Evolutionary conservation across 805 yeast species (phyloP).

Genomic region (Scheffersomyces coipomensis): DNA sequence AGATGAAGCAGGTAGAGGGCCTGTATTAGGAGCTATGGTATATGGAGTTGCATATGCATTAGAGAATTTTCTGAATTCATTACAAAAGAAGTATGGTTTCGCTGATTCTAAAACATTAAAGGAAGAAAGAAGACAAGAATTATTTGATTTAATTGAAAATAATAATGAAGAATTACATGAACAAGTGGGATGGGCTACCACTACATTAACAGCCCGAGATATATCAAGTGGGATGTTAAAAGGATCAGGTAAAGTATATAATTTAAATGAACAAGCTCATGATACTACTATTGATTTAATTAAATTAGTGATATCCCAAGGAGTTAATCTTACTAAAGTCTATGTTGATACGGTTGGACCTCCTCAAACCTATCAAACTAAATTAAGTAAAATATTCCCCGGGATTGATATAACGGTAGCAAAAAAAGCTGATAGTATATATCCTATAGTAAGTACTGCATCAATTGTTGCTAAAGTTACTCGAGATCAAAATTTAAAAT

Average conservation of each 20-base stretch:
- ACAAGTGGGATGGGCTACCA: constrained; percentile 85
- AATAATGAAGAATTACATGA: constrained; percentile 40
- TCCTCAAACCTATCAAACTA: constrained; percentile 77
- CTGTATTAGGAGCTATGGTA: constrained; percentile 97
- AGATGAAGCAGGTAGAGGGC: constrained; percentile 99
- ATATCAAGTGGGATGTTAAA: constrained; percentile 85
- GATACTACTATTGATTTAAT: constrained; percentile 86
- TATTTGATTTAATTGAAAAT: constrained; percentile 60
- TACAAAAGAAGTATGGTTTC: constrained; percentile 65
- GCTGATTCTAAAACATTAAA: constrained; percentile 91
- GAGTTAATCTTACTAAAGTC: constrained; percentile 66
- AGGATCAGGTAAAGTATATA: constrained; percentile 50
- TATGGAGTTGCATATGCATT: constrained; percentile 84
- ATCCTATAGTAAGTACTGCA: constrained; percentile 91
- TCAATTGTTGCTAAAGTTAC: constrained; percentile 96
- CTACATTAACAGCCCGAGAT: constrained; percentile 82
- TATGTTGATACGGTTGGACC: constrained; percentile 98
- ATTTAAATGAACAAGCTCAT: constrained; percentile 94
- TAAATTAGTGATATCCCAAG: constrained; percentile 56
- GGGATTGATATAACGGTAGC: constrained; percentile 72
- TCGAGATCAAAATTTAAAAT: constrained; percentile 63
- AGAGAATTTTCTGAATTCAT: constrained; percentile 45
- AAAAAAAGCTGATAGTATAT: constrained; percentile 92
- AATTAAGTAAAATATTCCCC: constrained; percentile 71
- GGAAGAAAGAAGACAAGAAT: constrained; percentile 61